A percentile compares a stretch with the other conserved stretches of the same genome.
Evolutionary conservation across 2,329 filamentous ascomycete species (phyloP).

Genomic region (Xylaria sp.): DNA sequence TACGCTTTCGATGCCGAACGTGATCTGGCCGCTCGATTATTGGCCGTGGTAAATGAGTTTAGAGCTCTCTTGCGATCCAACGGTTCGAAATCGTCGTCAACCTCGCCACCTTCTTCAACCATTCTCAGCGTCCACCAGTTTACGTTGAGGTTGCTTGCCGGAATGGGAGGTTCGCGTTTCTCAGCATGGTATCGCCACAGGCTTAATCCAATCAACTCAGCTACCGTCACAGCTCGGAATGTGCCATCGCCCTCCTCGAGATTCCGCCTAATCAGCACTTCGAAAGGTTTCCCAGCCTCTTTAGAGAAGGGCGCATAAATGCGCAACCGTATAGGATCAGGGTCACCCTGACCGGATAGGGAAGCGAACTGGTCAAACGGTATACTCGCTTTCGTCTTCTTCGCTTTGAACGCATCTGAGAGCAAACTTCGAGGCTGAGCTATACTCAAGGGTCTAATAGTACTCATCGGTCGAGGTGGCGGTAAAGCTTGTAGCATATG

Average conservation of each 20-base stretch:
- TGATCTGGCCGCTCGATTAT: conserved; percentile 59
- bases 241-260: conserved; percentile 62
- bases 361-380: conserved; percentile 74
- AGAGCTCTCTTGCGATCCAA: conserved; percentile 68
- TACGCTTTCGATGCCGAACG: conserved; percentile 70
- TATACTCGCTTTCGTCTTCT: conserved; percentile 61
- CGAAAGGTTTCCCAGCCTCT: conserved; percentile 58
- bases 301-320: conserved; percentile 71
- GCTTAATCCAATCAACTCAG: conserved; percentile 75
- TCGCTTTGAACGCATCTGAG: conserved; percentile 67
- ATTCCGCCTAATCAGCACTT: conserved; percentile 65
- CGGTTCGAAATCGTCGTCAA: conserved; percentile 79
- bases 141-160: conserved; percentile 63
- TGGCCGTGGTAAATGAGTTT: conserved; percentile 75
- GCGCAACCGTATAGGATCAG: conserved; percentile 68
- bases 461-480: conserved; percentile 62
- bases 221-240: conserved; percentile 62
- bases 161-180: conserved; percentile 62
- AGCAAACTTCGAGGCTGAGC: conserved; percentile 65
- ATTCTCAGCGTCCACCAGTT: conserved; percentile 80
- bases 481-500: conserved; percentile 61
- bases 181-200: conserved; percentile 75
- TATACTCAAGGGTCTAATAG: conserved; percentile 60
- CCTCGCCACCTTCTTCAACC: conserved; percentile 78
- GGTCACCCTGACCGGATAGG: conserved; percentile 71